phyloP scores from a whole-genome alignment of 352 stramenopile species.

The Globisporangium acanthophoron region DNA sequence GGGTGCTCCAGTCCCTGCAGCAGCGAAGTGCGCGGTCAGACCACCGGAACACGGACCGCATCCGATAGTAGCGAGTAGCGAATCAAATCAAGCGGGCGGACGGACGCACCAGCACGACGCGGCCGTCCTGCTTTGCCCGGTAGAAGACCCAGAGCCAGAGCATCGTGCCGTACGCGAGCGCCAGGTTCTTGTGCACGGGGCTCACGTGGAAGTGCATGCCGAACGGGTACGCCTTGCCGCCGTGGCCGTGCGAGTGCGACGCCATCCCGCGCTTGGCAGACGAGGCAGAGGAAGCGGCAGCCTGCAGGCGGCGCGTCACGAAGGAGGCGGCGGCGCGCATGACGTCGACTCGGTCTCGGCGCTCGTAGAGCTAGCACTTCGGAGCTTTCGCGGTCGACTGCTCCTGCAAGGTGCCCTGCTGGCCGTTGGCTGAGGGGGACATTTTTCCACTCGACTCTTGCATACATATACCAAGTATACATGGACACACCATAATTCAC shows the following conservation, averaged over 20 bases:
- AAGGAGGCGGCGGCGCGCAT: conserved; percentile 44
- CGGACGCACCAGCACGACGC: conserved; percentile 58
- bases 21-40: neutral
- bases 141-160: conserved; percentile 90
- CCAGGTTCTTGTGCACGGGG: conserved; percentile 85
- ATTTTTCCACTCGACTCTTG: neutral
- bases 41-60: neutral
- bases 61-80: too few relatives aligned
- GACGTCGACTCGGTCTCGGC: neutral
- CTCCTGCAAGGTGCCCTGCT: neutral
- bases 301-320: conserved; percentile 40
- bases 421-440: neutral
- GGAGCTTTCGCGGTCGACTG: too few relatives aligned
- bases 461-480: neutral
- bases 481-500: neutral
- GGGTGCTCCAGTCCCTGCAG: conserved; percentile 78
- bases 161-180: conserved; percentile 83
- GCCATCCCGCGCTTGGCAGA: conserved; percentile 52
- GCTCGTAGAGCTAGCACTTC: too few relatives aligned
- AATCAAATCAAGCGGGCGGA: too few relatives aligned
- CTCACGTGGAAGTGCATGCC: conserved; percentile 89
- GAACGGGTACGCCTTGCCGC: conserved; percentile 65
- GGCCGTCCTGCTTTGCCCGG: conserved; percentile 84
- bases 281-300: conserved; percentile 12
- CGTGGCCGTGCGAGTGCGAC: conserved; percentile 32